phyloP scores from a whole-genome alignment of 2,329 filamentous ascomycete genomes.

The Coniochaeta sp. region DNA sequence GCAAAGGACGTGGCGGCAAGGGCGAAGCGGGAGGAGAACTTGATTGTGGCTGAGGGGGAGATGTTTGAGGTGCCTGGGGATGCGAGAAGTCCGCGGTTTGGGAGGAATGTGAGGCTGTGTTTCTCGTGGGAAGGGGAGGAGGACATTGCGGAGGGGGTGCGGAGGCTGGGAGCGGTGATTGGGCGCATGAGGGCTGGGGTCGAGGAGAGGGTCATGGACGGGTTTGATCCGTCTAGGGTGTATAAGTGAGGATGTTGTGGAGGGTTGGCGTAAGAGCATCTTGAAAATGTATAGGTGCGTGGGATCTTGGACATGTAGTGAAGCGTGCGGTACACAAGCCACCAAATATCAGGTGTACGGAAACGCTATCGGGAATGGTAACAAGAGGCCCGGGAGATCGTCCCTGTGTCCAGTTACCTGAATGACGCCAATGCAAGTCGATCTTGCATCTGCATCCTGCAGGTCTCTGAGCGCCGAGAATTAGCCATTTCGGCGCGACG shows the following conservation, averaged over 20 bases:
- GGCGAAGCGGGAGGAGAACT: constrained; percentile 54
- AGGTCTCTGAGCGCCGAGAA: constrained; percentile 3
- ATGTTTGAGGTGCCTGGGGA: constrained; percentile 63
- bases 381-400: too few species aligned
- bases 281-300: too few species aligned
- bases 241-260: background rate
- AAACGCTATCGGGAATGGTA: too few species aligned
- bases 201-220: constrained; percentile 5
- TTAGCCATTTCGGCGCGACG: constrained; percentile 9
- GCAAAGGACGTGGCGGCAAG: constrained; percentile 48
- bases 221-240: background rate
- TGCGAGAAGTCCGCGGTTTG: constrained; percentile 45
- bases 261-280: background rate
- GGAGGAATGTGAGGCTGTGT: constrained; percentile 55
- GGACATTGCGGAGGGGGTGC: constrained; percentile 59
- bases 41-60: constrained; percentile 61
- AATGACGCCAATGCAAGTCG: too few species aligned
- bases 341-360: too few species aligned
- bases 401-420: too few species aligned
- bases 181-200: constrained; percentile 18
- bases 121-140: constrained; percentile 67
- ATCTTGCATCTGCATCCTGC: background rate
- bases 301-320: too few species aligned
- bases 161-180: constrained; percentile 27
- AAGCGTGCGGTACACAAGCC: too few species aligned